Percentiles rank a stretch among this genome's conserved stretches.
These are phyloP conservation scores for Colletotrichum aenigma DNA, from an alignment of 2,329 filamentous ascomycete species.

Conservation along the genomic window DNA sequence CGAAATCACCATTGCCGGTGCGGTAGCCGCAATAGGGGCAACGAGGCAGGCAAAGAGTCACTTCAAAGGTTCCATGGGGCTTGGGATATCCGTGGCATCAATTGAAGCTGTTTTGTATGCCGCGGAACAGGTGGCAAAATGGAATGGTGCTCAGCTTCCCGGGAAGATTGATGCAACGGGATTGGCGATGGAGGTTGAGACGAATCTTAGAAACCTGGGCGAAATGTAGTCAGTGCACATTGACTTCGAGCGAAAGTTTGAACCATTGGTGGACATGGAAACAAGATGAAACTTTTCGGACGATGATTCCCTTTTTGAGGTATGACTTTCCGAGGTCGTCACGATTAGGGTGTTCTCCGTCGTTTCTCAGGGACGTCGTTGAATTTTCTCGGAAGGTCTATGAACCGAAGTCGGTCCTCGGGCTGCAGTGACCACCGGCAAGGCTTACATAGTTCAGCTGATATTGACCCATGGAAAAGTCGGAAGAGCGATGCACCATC, in stretches of 20 bases:
- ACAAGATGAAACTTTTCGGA: background rate
- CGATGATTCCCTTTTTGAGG: background rate
- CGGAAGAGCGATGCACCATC: background rate
- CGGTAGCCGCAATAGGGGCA: background rate
- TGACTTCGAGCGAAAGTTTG: background rate
- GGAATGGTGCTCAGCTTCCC: background rate
- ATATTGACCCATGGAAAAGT: background rate
- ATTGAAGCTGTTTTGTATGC: background rate
- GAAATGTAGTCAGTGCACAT: rapidly evolving
- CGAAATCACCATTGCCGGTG: background rate
- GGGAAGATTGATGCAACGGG: background rate
- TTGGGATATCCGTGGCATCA: background rate
- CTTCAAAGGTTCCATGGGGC: background rate
- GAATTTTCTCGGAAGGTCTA: background rate
- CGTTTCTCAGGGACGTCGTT: background rate
- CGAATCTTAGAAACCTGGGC: background rate
- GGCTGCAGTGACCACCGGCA: rapidly evolving
- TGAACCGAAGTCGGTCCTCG: background rate
- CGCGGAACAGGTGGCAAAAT: background rate
- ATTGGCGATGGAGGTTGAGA: background rate
- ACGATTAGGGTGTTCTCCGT: background rate
- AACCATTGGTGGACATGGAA: background rate
- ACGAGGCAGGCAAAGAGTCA: background rate
- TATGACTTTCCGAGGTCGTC: background rate
- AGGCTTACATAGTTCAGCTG: background rate